phyloP scores from a whole-genome alignment of 106 monocot species.

The Dioscorea dumetorum region DNA sequence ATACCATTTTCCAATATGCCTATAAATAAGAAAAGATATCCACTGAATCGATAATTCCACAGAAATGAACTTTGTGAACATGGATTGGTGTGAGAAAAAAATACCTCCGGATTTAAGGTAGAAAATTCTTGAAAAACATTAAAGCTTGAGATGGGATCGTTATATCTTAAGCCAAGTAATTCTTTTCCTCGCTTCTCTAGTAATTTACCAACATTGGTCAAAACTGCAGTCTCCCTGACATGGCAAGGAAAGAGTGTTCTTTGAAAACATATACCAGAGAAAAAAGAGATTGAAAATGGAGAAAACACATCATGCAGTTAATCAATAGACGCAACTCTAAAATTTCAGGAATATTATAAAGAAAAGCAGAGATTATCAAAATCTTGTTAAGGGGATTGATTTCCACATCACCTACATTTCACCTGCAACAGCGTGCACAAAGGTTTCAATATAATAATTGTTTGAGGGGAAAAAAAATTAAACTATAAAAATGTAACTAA shows the following conservation, averaged over 20 bases:
- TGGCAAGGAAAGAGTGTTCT: background rate
- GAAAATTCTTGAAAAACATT: slow-evolving; percentile 78
- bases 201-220: slow-evolving; percentile 75
- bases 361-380: too few species aligned
- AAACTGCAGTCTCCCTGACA: slow-evolving; percentile 45
- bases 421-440: too few species aligned
- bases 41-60: too few species aligned
- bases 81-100: too few species aligned
- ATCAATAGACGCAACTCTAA: too few species aligned
- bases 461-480: too few species aligned
- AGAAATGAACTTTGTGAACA: too few species aligned
- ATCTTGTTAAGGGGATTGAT: too few species aligned
- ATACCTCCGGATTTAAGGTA: slow-evolving; percentile 78
- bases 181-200: slow-evolving; percentile 55
- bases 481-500: too few species aligned
- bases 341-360: too few species aligned
- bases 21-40: slow-evolving; percentile 10
- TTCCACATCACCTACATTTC: too few species aligned
- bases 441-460: too few species aligned
- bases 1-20: slow-evolving; percentile 79
- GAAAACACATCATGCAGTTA: background rate
- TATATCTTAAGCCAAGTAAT: slow-evolving; percentile 62
- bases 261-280: background rate
- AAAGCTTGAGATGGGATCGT: slow-evolving; percentile 80
- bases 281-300: background rate